Percentiles rank a stretch among this genome's conserved stretches.
Evolutionary conservation across 768 basidiomycete genomes (phyloP).

Genomic region (Ephemerocybe angulata): DNA sequence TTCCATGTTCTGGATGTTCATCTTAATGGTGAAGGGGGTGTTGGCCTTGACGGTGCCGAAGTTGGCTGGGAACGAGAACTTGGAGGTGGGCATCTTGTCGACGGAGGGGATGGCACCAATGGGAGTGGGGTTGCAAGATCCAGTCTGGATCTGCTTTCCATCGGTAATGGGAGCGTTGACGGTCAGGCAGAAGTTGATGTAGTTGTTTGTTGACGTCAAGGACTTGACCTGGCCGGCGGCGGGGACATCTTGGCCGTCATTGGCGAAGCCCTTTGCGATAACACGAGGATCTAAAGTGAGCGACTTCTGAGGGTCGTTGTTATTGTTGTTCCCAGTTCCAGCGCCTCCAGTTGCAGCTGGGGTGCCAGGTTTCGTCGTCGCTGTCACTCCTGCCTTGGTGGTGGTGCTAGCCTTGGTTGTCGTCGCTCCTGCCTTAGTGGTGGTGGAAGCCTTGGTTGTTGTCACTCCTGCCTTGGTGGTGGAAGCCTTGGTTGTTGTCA

Average conservation of each 20-base stretch:
- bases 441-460: too few relatives aligned
- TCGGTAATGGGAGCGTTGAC: conserved; percentile 48
- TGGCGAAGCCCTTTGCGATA: conserved; percentile 37
- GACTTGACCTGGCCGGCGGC: conserved; percentile 46
- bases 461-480: too few relatives aligned
- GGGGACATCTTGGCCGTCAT: conserved; percentile 42
- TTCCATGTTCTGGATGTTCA: conserved; percentile 35
- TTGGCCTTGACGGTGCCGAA: conserved; percentile 35
- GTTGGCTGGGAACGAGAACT: conserved; percentile 44
- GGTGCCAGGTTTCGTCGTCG: too few relatives aligned
- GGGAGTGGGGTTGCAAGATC: conserved; percentile 52
- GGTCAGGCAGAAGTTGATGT: conserved; percentile 53
- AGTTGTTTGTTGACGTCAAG: conserved; percentile 59
- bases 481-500: too few relatives aligned
- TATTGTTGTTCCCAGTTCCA: neutral
- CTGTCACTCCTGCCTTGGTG: too few relatives aligned
- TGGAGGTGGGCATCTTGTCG: conserved; percentile 44
- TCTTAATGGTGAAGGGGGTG: conserved; percentile 41
- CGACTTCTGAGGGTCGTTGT: conserved; percentile 35
- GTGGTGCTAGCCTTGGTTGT: too few relatives aligned
- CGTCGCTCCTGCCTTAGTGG: too few relatives aligned
- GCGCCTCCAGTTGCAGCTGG: neutral
- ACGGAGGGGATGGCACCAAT: conserved; percentile 46
- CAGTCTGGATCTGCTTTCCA: conserved; percentile 42
- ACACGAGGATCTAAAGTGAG: conserved; percentile 40